A percentile compares a stretch with the other conserved stretches of the same genome.
These are phyloP conservation scores for Mercurialis annua DNA, from an alignment of 345 rosid species.

Conservation along the genomic window DNA sequence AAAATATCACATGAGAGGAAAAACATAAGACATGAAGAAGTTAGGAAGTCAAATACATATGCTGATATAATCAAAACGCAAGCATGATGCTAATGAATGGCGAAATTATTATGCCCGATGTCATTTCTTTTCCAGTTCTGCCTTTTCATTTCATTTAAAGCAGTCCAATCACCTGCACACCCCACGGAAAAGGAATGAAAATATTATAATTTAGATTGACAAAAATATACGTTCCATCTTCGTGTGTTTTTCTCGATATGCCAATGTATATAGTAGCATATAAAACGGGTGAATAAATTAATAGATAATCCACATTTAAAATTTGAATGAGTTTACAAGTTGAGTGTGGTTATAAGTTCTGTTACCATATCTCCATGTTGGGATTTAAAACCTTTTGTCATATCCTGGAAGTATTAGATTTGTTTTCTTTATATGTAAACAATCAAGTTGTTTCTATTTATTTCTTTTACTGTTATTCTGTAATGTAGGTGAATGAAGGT, in stretches of 20 bases:
- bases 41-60: background rate
- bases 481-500: constrained; percentile 71
- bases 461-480: constrained; percentile 5
- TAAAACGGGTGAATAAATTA: background rate
- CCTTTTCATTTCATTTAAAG: too few relatives aligned
- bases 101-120: background rate
- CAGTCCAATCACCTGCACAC: background rate
- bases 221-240: too few relatives aligned
- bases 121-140: too few relatives aligned
- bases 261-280: background rate
- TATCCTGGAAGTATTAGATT: too few relatives aligned
- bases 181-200: background rate
- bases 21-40: background rate
- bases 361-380: background rate
- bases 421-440: background rate
- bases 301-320: background rate
- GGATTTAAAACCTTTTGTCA: background rate
- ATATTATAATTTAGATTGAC: too few relatives aligned
- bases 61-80: background rate
- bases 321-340: background rate
- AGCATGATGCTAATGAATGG: background rate
- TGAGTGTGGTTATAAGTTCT: background rate
- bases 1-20: background rate
- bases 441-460: background rate
- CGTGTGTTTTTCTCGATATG: background rate